These are phyloP conservation scores for Nicotiana obtusifolia DNA, from an alignment of 257 asterid species.

Conservation along the genomic window DNA sequence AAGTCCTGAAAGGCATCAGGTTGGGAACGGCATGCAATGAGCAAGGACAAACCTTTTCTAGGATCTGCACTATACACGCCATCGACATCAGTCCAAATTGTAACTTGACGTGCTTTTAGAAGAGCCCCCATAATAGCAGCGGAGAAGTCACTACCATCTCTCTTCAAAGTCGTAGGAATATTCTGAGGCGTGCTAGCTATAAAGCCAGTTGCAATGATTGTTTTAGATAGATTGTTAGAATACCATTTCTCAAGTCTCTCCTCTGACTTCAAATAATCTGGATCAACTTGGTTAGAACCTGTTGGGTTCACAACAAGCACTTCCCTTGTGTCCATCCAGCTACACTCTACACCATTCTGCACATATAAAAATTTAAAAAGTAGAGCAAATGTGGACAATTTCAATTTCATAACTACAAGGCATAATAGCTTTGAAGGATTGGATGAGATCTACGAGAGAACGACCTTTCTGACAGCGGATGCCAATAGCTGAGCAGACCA, in stretches of 20 bases:
- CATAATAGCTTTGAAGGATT: conserved; percentile 7
- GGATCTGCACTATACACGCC: conserved; percentile 99
- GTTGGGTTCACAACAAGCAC: conserved; percentile 86
- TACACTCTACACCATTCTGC: conserved; percentile 70
- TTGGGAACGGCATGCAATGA: neutral
- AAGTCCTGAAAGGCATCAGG: neutral
- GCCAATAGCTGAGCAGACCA: conserved; percentile 94
- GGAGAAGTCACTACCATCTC: conserved; percentile 99
- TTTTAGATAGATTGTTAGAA: conserved; percentile 54
- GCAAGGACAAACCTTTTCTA: conserved; percentile 62
- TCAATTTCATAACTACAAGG: conserved; percentile 10
- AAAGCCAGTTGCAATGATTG: conserved; percentile 88
- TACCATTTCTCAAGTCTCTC: conserved; percentile 80
- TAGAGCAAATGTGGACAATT: neutral
- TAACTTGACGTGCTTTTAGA: conserved; percentile 81
- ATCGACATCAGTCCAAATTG: conserved; percentile 98
- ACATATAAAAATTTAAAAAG: conserved; percentile 11
- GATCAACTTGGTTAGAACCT: conserved; percentile 86
- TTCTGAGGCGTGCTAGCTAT: conserved; percentile 84
- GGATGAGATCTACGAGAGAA: conserved; percentile 13
- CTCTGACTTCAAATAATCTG: conserved; percentile 77
- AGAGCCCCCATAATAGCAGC: conserved; percentile 99
- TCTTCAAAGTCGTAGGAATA: conserved; percentile 94
- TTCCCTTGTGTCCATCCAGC: conserved; percentile 96
- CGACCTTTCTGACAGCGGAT: conserved; percentile 76